phyloP scores from a whole-genome alignment of 352 stramenopile species.

The Globisporangium irregulare region DNA sequence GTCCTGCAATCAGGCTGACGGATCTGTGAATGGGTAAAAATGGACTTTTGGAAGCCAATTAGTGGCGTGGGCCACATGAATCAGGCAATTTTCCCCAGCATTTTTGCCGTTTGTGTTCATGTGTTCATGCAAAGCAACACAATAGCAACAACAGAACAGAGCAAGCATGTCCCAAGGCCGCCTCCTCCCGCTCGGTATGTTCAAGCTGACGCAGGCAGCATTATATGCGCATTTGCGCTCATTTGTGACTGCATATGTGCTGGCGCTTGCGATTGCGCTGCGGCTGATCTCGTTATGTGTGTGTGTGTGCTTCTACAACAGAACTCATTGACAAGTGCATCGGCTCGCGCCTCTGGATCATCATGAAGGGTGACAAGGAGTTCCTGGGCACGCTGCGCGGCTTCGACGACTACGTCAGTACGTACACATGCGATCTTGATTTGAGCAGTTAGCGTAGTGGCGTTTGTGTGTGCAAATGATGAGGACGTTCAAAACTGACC shows the following conservation, averaged over 20 bases:
- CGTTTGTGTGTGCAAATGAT: background rate
- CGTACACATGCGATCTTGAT: slow-evolving; percentile 20
- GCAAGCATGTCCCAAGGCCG: slow-evolving; percentile 66
- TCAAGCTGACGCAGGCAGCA: background rate
- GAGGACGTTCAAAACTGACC: background rate
- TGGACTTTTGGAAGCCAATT: slow-evolving; percentile 1
- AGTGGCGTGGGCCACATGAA: slow-evolving; percentile 18
- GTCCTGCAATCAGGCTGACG: slow-evolving; percentile 1
- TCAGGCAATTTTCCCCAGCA: background rate
- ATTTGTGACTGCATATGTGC: slow-evolving; percentile 4
- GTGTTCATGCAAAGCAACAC: background rate
- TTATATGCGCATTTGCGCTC: background rate
- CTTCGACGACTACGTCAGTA: slow-evolving; percentile 98
- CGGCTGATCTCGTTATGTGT: background rate
- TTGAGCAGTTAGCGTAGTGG: too few species aligned
- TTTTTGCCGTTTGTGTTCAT: background rate
- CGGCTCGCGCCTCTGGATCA: slow-evolving; percentile 97
- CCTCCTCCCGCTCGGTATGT: slow-evolving; percentile 75
- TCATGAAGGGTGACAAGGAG: slow-evolving; percentile 98
- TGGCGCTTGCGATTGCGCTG: background rate
- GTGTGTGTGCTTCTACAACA: slow-evolving; percentile 16
- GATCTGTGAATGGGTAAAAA: background rate
- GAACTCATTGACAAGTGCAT: slow-evolving; percentile 99
- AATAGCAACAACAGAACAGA: slow-evolving; percentile 11
- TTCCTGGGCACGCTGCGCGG: slow-evolving; percentile 93